Conservation (phyloP, 345 rosid species). For the Cardiospermum halicacabum region DNA sequence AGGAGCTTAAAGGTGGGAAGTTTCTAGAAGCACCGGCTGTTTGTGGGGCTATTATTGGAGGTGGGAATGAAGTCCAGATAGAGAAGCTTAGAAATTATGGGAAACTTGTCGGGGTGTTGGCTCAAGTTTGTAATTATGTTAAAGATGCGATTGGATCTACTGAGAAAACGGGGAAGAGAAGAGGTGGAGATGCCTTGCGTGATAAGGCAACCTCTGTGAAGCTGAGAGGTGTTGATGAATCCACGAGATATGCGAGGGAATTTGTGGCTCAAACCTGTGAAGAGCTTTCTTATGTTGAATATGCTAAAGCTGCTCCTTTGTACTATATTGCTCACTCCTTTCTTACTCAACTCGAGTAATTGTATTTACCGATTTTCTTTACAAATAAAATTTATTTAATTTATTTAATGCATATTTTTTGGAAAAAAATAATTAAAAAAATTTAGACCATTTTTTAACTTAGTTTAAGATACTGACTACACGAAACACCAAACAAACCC, state of each 20-base stretch:
- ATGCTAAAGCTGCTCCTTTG: conserved; percentile 24
- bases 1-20: conserved; percentile 27
- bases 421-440: no score
- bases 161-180: conserved; percentile 29
- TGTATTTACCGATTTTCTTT: no score
- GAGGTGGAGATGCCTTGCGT: conserved; percentile 21
- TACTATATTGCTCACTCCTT: conserved; percentile 16
- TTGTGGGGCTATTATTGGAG: conserved; percentile 31
- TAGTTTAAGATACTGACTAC: no score
- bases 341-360: no score
- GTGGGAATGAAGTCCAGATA: conserved; percentile 16
- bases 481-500: no score
- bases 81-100: conserved; percentile 33
- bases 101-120: conserved; percentile 21
- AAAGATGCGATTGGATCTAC: conserved; percentile 27
- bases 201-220: conserved; percentile 32
- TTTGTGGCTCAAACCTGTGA: conserved; percentile 24
- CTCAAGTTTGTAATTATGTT: conserved; percentile 33
- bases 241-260: conserved; percentile 19
- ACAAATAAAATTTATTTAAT: no score
- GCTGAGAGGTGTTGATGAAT: conserved; percentile 28
- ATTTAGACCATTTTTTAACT: no score
- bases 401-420: no score
- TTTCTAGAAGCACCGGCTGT: conserved; percentile 32
- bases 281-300: conserved; percentile 22